Evolutionary conservation across 345 rosid species (phyloP).

Genomic region (Toxicodendron radicans): DNA sequence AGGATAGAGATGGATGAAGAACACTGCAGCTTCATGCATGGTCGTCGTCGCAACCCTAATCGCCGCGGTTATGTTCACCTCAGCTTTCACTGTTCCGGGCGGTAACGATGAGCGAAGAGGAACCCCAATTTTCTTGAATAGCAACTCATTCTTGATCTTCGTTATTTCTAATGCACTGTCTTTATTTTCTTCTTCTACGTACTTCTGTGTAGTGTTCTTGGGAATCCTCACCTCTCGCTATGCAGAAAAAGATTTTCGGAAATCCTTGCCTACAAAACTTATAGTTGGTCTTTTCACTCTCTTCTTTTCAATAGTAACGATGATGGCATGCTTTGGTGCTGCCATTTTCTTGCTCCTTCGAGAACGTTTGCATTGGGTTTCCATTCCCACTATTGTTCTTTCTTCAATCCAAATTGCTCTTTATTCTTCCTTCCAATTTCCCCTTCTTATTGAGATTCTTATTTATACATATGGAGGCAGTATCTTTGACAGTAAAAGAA

Average conservation of each 20-base stretch:
- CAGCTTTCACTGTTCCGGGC: slow-evolving; percentile 18
- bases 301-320: slow-evolving; percentile 4
- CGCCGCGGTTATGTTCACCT: slow-evolving; percentile 13
- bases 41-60: slow-evolving; percentile 22
- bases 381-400: not conserved
- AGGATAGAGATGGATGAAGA: slow-evolving; percentile 25
- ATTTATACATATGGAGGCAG: slow-evolving; percentile 30
- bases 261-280: slow-evolving; percentile 26
- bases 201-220: slow-evolving; percentile 20
- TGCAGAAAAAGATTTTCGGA: slow-evolving; percentile 34
- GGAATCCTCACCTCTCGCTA: slow-evolving; percentile 38
- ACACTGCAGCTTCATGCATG: slow-evolving; percentile 8
- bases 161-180: slow-evolving; percentile 11
- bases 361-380: not conserved
- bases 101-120: slow-evolving; percentile 2
- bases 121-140: slow-evolving; percentile 7
- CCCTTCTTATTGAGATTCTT: slow-evolving; percentile 36
- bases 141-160: slow-evolving; percentile 1
- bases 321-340: slow-evolving; percentile 3
- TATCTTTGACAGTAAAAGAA: slow-evolving; percentile 6
- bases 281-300: slow-evolving; percentile 5
- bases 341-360: not conserved
- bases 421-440: slow-evolving; percentile 33
- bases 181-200: slow-evolving; percentile 9
- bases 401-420: slow-evolving; percentile 26